Evolutionary conservation across 192 early-diverging fungal genomes (phyloP).

Genomic region (Gaertneriomyces semiglobifer): DNA sequence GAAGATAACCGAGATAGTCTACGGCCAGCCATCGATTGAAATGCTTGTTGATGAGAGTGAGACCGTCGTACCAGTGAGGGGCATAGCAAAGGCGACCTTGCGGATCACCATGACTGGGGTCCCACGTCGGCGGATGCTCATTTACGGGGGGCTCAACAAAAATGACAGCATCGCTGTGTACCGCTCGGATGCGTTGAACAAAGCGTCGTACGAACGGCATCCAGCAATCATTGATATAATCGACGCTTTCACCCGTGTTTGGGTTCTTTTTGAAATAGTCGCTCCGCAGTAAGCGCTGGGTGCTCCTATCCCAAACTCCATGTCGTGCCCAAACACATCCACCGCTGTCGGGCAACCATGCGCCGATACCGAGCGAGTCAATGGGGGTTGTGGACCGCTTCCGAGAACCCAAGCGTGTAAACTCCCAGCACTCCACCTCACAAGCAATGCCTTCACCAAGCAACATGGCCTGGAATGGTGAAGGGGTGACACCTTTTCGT

Average conservation of each 20-base stretch:
- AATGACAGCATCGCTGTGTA: constrained; percentile 50
- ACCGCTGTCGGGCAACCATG: constrained; percentile 35
- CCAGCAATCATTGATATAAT: constrained; percentile 65
- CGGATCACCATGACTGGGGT: constrained; percentile 19
- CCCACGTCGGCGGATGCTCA: constrained; percentile 43
- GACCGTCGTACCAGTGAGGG: constrained; percentile 80
- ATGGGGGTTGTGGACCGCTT: constrained; percentile 39
- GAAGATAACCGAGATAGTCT: constrained; percentile 46
- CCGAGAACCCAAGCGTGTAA: constrained; percentile 64
- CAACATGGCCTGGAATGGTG: constrained; percentile 64
- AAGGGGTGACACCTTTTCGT: constrained; percentile 65
- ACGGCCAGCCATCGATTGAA: constrained; percentile 65
- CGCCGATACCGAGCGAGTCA: constrained; percentile 40
- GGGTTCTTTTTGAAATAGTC: constrained; percentile 70
- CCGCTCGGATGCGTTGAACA: constrained; percentile 55
- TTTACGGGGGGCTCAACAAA: constrained; percentile 76
- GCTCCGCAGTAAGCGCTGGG: constrained; percentile 28
- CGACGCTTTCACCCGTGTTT: constrained; percentile 50
- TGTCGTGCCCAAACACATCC: constrained; percentile 67
- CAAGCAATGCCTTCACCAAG: constrained; percentile 59
- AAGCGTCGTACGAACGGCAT: constrained; percentile 69
- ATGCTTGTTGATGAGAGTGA: constrained; percentile 60
- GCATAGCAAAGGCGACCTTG: constrained; percentile 56
- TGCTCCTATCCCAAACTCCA: constrained; percentile 63
- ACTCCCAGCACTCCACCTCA: constrained; percentile 60